These are phyloP conservation scores for Aspergillus aculeatinus DNA, from an alignment of 2,329 filamentous ascomycete species.

Conservation along the genomic window DNA sequence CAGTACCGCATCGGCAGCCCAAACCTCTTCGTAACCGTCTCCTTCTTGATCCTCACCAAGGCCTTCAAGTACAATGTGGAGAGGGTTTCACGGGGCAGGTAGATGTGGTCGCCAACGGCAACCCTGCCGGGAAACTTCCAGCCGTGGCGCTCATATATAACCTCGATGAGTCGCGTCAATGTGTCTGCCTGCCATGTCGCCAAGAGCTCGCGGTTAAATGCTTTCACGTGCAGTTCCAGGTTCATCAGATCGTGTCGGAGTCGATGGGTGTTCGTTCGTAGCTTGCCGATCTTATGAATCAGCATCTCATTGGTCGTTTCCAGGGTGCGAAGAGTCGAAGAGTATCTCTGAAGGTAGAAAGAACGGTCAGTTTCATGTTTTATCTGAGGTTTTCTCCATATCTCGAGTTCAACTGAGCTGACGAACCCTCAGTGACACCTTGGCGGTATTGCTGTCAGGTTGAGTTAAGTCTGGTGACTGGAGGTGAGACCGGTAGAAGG, in stretches of 20 bases:
- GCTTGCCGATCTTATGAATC: constrained; percentile 23
- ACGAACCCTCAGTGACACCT: constrained; percentile 18
- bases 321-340: constrained; percentile 21
- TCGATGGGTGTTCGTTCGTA: constrained; percentile 20
- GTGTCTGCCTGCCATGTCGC: constrained; percentile 37
- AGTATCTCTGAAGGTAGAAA: constrained; percentile 17
- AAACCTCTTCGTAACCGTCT: constrained; percentile 24
- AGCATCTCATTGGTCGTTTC: constrained; percentile 28
- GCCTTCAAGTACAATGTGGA: constrained; percentile 28
- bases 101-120: constrained; percentile 17
- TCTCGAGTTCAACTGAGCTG: neutral
- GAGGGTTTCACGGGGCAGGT: constrained; percentile 20
- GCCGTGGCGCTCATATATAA: constrained; percentile 25
- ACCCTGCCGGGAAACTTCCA: constrained; percentile 25
- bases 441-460: neutral
- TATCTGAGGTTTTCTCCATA: neutral
- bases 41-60: constrained; percentile 24
- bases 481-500: constrained; percentile 20
- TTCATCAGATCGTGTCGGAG: constrained; percentile 28
- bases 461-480: neutral
- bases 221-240: constrained; percentile 27
- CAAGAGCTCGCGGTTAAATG: constrained; percentile 28
- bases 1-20: constrained; percentile 28
- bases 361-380: neutral
- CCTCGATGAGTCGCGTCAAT: constrained; percentile 37